These are phyloP conservation scores for Fomitopsis pulvina DNA, from an alignment of 768 basidiomycete species.

Conservation along the genomic window DNA sequence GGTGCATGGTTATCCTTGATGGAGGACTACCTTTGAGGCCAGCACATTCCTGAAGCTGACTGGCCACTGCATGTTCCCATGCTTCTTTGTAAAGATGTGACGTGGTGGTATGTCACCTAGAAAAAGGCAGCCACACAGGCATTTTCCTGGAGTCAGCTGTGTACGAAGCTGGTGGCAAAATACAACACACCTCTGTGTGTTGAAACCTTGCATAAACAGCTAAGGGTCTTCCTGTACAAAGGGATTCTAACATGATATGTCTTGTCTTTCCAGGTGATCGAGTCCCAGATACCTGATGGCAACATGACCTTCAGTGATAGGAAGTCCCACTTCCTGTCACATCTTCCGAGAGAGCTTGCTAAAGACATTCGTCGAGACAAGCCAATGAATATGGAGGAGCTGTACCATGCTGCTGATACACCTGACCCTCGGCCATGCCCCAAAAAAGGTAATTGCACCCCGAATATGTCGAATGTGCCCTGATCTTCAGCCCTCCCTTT, in stretches of 20 bases:
- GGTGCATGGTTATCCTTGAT: neutral
- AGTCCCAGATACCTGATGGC: slow-evolving; percentile 4
- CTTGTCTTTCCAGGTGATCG: neutral
- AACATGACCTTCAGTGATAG: slow-evolving; percentile 6
- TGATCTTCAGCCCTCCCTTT: too few relatives aligned
- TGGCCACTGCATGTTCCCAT: slow-evolving; percentile 5
- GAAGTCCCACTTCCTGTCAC: neutral
- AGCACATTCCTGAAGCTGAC: slow-evolving; percentile 2
- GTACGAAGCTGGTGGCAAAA: neutral
- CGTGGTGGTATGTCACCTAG: slow-evolving; percentile 1
- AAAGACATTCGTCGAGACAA: slow-evolving; percentile 5
- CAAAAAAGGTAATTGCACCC: neutral
- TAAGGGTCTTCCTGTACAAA: neutral
- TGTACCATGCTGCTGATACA: slow-evolving; percentile 1
- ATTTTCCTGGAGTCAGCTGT: slow-evolving; percentile 1
- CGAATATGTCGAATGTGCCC: too few relatives aligned
- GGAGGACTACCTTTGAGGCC: slow-evolving; percentile 2
- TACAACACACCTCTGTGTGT: slow-evolving; percentile 2
- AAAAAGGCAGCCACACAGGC: neutral
- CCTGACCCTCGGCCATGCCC: neutral
- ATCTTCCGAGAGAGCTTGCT: neutral
- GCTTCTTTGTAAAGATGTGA: slow-evolving; percentile 1
- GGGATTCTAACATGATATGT: slow-evolving; percentile 1
- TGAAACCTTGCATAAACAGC: slow-evolving; percentile 1
- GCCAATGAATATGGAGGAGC: slow-evolving; percentile 3